phyloP scores from a whole-genome alignment of 768 basidiomycete genomes.

The Arthromyces matolae region DNA sequence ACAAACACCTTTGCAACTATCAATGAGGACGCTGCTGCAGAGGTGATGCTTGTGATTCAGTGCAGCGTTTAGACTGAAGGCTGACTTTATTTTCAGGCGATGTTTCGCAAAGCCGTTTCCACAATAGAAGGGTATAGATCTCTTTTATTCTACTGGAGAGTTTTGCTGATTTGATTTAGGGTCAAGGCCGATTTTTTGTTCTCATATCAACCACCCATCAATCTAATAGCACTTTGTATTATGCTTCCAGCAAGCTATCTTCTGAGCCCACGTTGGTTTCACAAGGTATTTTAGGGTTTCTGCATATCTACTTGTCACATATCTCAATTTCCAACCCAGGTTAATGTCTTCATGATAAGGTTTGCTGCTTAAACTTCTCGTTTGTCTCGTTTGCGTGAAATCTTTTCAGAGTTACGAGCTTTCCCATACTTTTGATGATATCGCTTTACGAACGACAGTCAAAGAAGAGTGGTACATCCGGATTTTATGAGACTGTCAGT shows the following conservation, averaged over 20 bases:
- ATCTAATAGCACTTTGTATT: constrained; percentile 79
- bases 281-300: constrained; percentile 70
- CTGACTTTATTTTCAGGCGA: constrained; percentile 50
- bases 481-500: constrained; percentile 70
- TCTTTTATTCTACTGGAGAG: background rate
- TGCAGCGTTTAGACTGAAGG: background rate
- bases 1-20: constrained; percentile 95
- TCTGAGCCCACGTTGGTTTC: constrained; percentile 94
- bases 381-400: constrained; percentile 1
- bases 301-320: constrained; percentile 4
- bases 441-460: constrained; percentile 86
- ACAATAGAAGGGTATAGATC: constrained; percentile 81
- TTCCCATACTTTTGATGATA: constrained; percentile 78
- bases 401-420: constrained; percentile 61
- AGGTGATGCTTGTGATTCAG: constrained; percentile 52
- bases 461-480: constrained; percentile 58
- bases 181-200: constrained; percentile 91
- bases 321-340: constrained; percentile 37
- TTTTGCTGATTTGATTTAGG: constrained; percentile 27
- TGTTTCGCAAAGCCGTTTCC: constrained; percentile 91
- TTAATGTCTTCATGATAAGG: constrained; percentile 89
- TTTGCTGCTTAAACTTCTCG: constrained; percentile 19
- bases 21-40: constrained; percentile 88
- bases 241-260: constrained; percentile 86
- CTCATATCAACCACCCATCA: constrained; percentile 92